Evolutionary conservation across 1,284 basidiomycete genomes (phyloP), one percentile per base, ranked within the genome.

Genomic region (Sporisorium reilianum): DNA sequence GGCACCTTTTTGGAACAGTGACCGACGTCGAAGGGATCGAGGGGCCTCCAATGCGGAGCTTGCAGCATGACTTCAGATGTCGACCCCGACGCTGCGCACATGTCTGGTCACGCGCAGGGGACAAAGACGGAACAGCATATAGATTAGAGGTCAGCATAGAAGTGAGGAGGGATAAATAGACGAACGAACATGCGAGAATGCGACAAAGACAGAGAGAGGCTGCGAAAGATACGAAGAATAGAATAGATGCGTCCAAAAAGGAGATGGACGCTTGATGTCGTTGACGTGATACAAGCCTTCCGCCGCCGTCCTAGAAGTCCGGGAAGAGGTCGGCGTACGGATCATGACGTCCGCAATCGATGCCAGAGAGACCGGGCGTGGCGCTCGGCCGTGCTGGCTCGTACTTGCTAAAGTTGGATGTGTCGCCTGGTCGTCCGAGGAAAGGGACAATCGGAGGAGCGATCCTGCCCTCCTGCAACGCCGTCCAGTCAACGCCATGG

Each of bases 391-490:
- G 45, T n/a, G 62, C 64, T 25, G 57, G 50, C 28, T 67, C 60
- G 55, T 78, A 80, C 51, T 74, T 75, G 54, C 55, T 60, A 42
- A 73, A 79, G 44, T 80, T 71, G 44, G 77, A 77, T 22, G 77
- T 70, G 26, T 95, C 94, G 0, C 94, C 94, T 10, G 86, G 85
- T 59, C 78, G 84, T 16, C 81, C 85, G 1, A 86, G 85, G n/a
- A 84, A 81, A 3, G 87, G 87, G 0, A 88, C 85, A 45, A 87
- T 87, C 14, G 87, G 87, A 20, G 87, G 87, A 18, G 84, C 83
- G 75, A 88, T 87, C 75, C 85, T 82, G 66, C 85, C 85, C 54
- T 64, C 51, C 50, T 70, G 41, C 50, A 81, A 65, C 46, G 52
- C 76, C 82, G 78, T 72, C 87, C 87, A 87, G 64, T 87, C 87